Base-by-base conservation (phyloP, 2,329 filamentous ascomycete genomes). In the Scedosporium minutisporum region DNA sequence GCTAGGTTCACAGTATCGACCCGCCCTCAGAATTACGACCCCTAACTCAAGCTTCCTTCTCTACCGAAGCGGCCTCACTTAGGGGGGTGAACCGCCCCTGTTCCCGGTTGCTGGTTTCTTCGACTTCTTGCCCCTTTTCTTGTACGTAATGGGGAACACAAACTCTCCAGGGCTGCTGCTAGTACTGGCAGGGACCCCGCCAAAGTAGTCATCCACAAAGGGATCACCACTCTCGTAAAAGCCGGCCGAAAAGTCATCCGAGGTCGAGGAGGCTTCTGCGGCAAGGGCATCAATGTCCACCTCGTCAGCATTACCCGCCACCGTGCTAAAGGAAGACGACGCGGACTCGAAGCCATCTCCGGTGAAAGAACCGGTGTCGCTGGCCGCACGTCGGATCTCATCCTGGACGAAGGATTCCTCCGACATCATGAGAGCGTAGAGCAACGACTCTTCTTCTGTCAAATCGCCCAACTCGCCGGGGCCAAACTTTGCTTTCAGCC, bases 401-500 rank as follows among this genome's bases (percentile, higher is more conserved):
- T 87, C 84, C n/a, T 75, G 68, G 44, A 78, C 71, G 63, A 82
- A 85, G 0, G 82, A 74, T 69, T 89, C 86, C 65, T 85, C 79
- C 0, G 86, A 88, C 6, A 89, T 76, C 78, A 89, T 84, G 69
- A 86, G 83, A 0, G 85, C 86, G 67, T 88, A 89, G 41, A 76
- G 78, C 21, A 89, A 65, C 18, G 85, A 82, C 68, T 89, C 86
- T 67, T 88, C 85, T 66, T 89, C 86, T 1, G 80, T 87, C 65
- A 89, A 71, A 29, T 86, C 85, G 3, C 79, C 83, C 1, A 97
- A 75, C 0, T 73, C 73, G 41, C 92, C 91, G 2, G 95, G 85
- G 5, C 95, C 95, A 69, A 96, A 99, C 67, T 87, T 86, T 69
- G 96, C 91, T 7, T 82, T 82, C 62, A 89, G 87, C 62, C 21